Evolutionary conservation across 306 rosid genomes (phyloP).

Genomic region (Mimosa pudica): DNA sequence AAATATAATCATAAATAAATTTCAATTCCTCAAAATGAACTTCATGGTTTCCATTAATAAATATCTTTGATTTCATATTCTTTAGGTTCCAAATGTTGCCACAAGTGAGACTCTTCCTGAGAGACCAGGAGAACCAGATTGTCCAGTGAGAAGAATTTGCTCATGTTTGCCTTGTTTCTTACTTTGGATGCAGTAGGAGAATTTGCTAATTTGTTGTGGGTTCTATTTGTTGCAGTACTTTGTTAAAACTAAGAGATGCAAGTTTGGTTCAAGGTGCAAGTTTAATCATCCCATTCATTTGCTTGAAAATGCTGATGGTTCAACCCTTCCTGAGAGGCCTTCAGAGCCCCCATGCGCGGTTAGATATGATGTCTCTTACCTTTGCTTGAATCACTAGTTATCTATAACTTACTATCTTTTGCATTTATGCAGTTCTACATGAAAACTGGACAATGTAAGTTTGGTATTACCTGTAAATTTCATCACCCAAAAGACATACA

Average conservation of each 20-base stretch:
- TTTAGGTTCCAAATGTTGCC: conserved; percentile 70
- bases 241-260: conserved; percentile 92
- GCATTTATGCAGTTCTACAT: conserved; percentile 74
- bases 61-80: conserved; percentile 31
- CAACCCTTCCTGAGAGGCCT: conserved; percentile 86
- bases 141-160: conserved; percentile 73
- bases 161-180: neutral
- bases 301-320: conserved; percentile 59
- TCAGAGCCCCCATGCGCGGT: conserved; percentile 84
- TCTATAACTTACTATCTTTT: conserved; percentile 27
- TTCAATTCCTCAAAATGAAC: conserved; percentile 7
- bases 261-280: conserved; percentile 89
- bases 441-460: conserved; percentile 91
- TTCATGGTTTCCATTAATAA: conserved; percentile 31
- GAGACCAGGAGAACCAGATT: conserved; percentile 89
- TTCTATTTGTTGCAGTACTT: conserved; percentile 63
- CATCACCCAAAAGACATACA: conserved; percentile 88
- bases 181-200: conserved; percentile 30
- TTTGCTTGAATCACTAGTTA: conserved; percentile 28
- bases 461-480: conserved; percentile 82
- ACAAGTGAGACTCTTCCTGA: conserved; percentile 77
- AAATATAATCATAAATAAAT: conserved; percentile 21
- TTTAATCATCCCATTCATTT: conserved; percentile 88
- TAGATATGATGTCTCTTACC: conserved; percentile 46
- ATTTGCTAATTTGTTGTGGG: conserved; percentile 36